phyloP scores from a whole-genome alignment of 163 green algal species.

The Chlamydomonas reinhardtii region DNA sequence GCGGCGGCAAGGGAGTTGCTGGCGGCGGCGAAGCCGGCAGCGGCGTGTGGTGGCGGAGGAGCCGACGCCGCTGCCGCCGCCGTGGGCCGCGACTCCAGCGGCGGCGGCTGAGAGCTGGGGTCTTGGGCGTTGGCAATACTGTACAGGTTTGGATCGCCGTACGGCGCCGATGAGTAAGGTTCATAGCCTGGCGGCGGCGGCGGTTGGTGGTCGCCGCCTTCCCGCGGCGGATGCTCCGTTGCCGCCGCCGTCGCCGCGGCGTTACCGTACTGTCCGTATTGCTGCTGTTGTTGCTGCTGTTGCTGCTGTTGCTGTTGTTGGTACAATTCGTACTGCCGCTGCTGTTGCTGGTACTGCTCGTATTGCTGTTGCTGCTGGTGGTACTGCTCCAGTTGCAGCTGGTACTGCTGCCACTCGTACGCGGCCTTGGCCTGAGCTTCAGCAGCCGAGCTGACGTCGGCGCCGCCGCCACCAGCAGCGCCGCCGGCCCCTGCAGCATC shows the following conservation, averaged over 20 bases:
- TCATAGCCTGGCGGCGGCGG: neutral
- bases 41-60: too few relatives aligned
- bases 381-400: neutral
- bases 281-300: neutral
- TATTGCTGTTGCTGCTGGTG: neutral
- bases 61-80: too few relatives aligned
- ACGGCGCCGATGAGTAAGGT: too few relatives aligned
- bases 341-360: neutral
- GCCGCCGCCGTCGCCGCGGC: too few relatives aligned
- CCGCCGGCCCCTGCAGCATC: too few relatives aligned
- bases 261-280: neutral
- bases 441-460: too few relatives aligned
- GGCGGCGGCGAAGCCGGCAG: too few relatives aligned
- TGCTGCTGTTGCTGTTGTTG: neutral
- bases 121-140: neutral
- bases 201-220: neutral
- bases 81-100: too few relatives aligned
- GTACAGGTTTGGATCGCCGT: neutral
- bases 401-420: neutral
- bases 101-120: too few relatives aligned
- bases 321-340: neutral
- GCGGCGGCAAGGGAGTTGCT: too few relatives aligned
- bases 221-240: neutral
- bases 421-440: neutral
- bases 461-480: neutral